Percentiles rank a stretch among this genome's conserved stretches.
These are phyloP conservation scores for Mycocentrospora acerina DNA, from an alignment of 2,329 filamentous ascomycete species.

Conservation along the genomic window DNA sequence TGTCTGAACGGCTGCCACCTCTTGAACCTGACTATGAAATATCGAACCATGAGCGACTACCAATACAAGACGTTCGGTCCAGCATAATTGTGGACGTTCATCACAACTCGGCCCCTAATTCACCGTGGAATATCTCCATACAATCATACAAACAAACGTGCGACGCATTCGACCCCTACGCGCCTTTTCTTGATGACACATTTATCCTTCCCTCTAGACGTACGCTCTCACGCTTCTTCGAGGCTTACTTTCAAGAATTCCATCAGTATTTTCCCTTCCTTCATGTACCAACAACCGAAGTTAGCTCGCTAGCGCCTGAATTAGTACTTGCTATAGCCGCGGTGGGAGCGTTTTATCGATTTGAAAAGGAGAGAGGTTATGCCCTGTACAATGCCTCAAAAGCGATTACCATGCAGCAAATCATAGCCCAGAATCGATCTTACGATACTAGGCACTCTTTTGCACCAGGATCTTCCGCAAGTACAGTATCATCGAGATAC, in stretches of 20 bases:
- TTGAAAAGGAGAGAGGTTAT: background rate
- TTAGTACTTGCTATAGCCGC: conserved; percentile 1
- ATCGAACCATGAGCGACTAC: background rate
- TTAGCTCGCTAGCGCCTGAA: background rate
- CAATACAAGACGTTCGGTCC: background rate
- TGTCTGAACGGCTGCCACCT: background rate
- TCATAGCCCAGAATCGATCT: background rate
- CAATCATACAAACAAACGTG: conserved; percentile 1
- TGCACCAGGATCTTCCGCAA: too few species aligned
- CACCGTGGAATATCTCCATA: conserved; percentile 1
- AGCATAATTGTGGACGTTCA: background rate
- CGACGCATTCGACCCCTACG: background rate
- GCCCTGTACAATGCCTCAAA: background rate
- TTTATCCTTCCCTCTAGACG: background rate
- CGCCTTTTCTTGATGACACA: background rate
- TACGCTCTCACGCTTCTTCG: background rate
- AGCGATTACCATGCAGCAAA: background rate
- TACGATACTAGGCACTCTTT: background rate
- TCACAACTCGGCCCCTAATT: background rate
- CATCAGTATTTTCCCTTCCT: conserved; percentile 1
- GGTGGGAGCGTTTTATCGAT: background rate
- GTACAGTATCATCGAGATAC: too few species aligned
- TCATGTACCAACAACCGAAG: background rate
- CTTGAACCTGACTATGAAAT: conserved; percentile 1
- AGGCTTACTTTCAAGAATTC: conserved; percentile 1